Evolutionary conservation across 352 stramenopile species (phyloP).

Genomic region (Phytophthora foliorum): DNA sequence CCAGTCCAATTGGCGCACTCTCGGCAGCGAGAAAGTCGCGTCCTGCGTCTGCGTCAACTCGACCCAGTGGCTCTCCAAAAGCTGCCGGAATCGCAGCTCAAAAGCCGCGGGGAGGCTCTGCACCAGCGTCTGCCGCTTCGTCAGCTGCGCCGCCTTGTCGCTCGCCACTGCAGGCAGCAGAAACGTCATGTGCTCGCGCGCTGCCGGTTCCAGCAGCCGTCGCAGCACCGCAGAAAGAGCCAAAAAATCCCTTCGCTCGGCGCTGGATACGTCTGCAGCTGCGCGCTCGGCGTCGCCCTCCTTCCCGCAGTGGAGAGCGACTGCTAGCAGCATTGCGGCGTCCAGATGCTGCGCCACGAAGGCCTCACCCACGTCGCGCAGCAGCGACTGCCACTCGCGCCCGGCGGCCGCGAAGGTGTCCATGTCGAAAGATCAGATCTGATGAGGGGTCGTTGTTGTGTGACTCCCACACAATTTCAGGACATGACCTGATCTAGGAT

Average conservation of each 20-base stretch:
- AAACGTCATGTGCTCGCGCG: slow-evolving; percentile 65
- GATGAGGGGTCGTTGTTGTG: too few relatives aligned
- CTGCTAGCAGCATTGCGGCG: slow-evolving; percentile 41
- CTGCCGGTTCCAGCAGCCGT: slow-evolving; percentile 50
- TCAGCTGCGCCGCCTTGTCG: slow-evolving; percentile 27
- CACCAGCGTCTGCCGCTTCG: slow-evolving; percentile 43
- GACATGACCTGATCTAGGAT: too few relatives aligned
- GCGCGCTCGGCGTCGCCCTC: slow-evolving; percentile 13
- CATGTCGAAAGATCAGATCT: slow-evolving; percentile 9
- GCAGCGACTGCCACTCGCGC: slow-evolving; percentile 56
- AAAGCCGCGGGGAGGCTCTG: slow-evolving; percentile 58
- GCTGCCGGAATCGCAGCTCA: slow-evolving; percentile 47
- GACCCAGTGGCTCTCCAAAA: slow-evolving; percentile 49
- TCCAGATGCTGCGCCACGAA: slow-evolving; percentile 44
- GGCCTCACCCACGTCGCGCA: slow-evolving; percentile 32
- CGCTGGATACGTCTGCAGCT: slow-evolving; percentile 12
- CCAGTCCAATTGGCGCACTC: slow-evolving; percentile 53
- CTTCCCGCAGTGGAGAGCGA: slow-evolving; percentile 39
- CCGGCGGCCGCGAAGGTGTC: slow-evolving; percentile 42
- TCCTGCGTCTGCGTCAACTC: slow-evolving; percentile 17
- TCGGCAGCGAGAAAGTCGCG: slow-evolving; percentile 43
- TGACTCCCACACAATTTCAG: too few relatives aligned
- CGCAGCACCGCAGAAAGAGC: slow-evolving; percentile 47
- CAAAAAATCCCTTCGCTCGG: slow-evolving; percentile 54
- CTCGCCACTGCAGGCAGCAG: slow-evolving; percentile 37